A percentile compares a stretch with the other conserved stretches of the same genome.
Evolutionary conservation across 768 basidiomycete species (phyloP).

Genomic region (Agaricus sinodeliciosus): DNA sequence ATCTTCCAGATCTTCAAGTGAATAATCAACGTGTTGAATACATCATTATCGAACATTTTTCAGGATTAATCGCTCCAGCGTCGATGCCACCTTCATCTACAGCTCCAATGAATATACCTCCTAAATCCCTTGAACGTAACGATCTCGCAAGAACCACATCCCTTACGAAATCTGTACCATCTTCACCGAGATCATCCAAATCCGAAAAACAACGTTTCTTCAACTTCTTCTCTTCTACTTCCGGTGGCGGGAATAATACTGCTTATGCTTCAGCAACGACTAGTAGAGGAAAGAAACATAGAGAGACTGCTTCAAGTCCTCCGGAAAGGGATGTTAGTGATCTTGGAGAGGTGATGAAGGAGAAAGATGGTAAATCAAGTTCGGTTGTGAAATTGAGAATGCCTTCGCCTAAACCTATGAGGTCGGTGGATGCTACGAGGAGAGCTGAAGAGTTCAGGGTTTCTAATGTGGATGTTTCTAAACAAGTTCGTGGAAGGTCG

Average conservation of each 20-base stretch:
- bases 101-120: too few relatives aligned
- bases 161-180: conserved; percentile 11
- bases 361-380: conserved; percentile 25
- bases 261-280: conserved; percentile 24
- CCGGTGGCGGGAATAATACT: conserved; percentile 16
- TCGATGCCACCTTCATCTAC: too few relatives aligned
- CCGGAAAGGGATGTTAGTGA: conserved; percentile 40
- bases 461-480: conserved; percentile 9
- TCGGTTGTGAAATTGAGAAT: conserved; percentile 19
- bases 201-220: conserved; percentile 61
- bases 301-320: conserved; percentile 19
- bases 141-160: background rate
- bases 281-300: conserved; percentile 22
- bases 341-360: conserved; percentile 62
- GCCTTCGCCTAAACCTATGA: conserved; percentile 23
- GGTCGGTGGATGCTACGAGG: conserved; percentile 21
- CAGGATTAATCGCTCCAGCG: conserved; percentile 20
- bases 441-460: conserved; percentile 9
- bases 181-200: conserved; percentile 38
- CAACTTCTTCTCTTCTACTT: conserved; percentile 39
- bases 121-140: background rate
- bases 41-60: conserved; percentile 65
- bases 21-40: conserved; percentile 43
- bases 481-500: background rate
- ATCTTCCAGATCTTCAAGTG: conserved; percentile 18